Percentiles rank a stretch among this genome's conserved stretches.
These are phyloP conservation scores for Saturnispora hagleri DNA, from an alignment of 805 yeast species.

Conservation along the genomic window DNA sequence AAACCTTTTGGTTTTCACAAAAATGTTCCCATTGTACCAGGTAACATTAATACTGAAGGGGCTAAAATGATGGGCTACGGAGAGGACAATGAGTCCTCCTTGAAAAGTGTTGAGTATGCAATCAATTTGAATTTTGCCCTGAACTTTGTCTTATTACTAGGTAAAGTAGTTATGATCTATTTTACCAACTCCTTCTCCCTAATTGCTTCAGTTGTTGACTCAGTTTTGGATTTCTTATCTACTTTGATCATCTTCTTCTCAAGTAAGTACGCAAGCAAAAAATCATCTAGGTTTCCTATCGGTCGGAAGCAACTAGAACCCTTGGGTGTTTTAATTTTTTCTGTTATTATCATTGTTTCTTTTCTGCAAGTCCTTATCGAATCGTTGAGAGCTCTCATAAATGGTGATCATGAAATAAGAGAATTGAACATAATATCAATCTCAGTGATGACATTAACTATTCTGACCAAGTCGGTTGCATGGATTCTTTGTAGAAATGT, in stretches of 20 bases:
- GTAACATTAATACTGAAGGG: constrained; percentile 49
- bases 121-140: constrained; percentile 55
- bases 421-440: constrained; percentile 42
- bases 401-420: constrained; percentile 32
- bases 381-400: constrained; percentile 41
- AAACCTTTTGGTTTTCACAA: not conserved
- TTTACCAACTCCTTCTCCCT: constrained; percentile 66
- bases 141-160: constrained; percentile 49
- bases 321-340: constrained; percentile 65
- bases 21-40: constrained; percentile 35
- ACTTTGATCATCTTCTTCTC: constrained; percentile 63
- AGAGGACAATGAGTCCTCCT: constrained; percentile 27
- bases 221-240: constrained; percentile 63
- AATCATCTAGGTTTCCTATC: constrained; percentile 43
- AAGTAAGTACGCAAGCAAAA: constrained; percentile 38
- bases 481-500: constrained; percentile 56
- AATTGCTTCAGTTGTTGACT: constrained; percentile 71
- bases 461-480: constrained; percentile 48
- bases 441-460: constrained; percentile 54
- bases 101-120: constrained; percentile 39
- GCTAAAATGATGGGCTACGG: constrained; percentile 38
- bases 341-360: constrained; percentile 60
- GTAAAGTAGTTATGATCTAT: constrained; percentile 51
- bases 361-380: constrained; percentile 66
- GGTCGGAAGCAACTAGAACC: constrained; percentile 72